These are phyloP conservation scores for Vanderwaltozyma verrucispora DNA, from an alignment of 805 yeast species.

Conservation along the genomic window DNA sequence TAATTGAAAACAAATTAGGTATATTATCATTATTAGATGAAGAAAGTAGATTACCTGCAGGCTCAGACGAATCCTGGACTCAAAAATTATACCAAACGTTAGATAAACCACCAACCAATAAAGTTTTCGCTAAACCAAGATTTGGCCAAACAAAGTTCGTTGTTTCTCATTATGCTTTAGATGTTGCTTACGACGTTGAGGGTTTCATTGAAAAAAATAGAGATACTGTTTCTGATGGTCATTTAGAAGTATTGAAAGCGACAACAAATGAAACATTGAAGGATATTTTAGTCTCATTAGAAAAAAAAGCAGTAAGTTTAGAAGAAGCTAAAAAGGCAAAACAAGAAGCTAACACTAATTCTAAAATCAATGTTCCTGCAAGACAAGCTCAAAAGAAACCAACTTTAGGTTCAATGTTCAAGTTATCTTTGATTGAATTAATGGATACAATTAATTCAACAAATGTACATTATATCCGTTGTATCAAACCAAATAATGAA, in stretches of 20 bases:
- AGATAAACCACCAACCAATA: conserved; percentile 63
- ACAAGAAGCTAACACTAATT: conserved; percentile 27
- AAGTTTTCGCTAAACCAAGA: conserved; percentile 84
- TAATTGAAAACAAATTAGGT: conserved; percentile 85
- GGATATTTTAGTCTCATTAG: conserved; percentile 56
- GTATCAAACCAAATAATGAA: conserved; percentile 92
- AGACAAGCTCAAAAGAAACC: conserved; percentile 61
- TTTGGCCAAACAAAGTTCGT: conserved; percentile 87
- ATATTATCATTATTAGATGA: conserved; percentile 83
- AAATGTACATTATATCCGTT: conserved; percentile 92
- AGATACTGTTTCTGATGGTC: conserved; percentile 96
- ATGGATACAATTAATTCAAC: conserved; percentile 91
- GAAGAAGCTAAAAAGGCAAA: conserved; percentile 31
- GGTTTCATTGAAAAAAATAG: conserved; percentile 96
- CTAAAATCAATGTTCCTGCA: conserved; percentile 34
- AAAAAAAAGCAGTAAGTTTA: conserved; percentile 39
- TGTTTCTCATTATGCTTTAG: conserved; percentile 89
- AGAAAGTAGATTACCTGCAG: conserved; percentile 90
- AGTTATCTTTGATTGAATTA: conserved; percentile 80
- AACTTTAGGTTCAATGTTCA: conserved; percentile 90
- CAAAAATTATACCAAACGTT: conserved; percentile 81
- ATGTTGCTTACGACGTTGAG: conserved; percentile 82
- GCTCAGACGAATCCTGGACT: conserved; percentile 86
- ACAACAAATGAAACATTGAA: conserved; percentile 57
- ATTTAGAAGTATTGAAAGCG: conserved; percentile 68